phyloP scores from a whole-genome alignment of 805 yeast genomes.

The Scheffersomyces stipitis region DNA sequence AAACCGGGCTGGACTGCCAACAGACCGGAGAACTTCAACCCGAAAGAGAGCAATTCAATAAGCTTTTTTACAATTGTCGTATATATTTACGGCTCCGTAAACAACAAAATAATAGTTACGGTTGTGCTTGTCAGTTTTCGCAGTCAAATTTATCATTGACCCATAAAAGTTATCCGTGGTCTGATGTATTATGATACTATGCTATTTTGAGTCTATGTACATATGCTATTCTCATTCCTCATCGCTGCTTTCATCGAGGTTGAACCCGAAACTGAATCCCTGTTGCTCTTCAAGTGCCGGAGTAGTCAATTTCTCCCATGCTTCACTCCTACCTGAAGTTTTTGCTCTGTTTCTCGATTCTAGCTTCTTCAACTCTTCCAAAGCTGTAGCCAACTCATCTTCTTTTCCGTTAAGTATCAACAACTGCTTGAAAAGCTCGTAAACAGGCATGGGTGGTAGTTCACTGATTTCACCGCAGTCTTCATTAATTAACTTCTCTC shows the following conservation, averaged over 20 bases:
- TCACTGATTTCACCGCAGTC: conserved; percentile 60
- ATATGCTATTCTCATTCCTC: conserved; percentile 12
- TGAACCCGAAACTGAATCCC: conserved; percentile 34
- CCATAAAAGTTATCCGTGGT: too few relatives aligned
- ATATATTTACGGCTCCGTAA: too few relatives aligned
- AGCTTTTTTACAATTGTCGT: too few relatives aligned
- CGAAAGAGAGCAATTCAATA: too few relatives aligned
- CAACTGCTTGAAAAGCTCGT: conserved; percentile 56
- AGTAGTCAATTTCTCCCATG: conserved; percentile 51
- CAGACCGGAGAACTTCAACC: too few relatives aligned
- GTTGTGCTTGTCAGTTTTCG: too few relatives aligned
- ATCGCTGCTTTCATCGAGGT: conserved; percentile 23
- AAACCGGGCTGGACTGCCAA: too few relatives aligned
- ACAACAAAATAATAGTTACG: too few relatives aligned
- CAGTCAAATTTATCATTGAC: too few relatives aligned
- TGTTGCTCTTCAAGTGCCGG: conserved; percentile 3
- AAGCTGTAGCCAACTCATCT: conserved; percentile 29
- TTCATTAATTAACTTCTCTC: conserved; percentile 40
- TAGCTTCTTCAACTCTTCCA: conserved; percentile 29
- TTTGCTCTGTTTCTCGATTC: conserved; percentile 29
- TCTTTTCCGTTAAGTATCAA: conserved; percentile 41
- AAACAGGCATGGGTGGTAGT: conserved; percentile 55
- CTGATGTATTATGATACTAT: too few relatives aligned
- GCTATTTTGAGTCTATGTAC: neutral
- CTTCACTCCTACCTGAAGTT: conserved; percentile 42